Percentiles rank a stretch among this genome's conserved stretches.
Conservation (phyloP, 179 eudicot species). For the Heliamphora pulchella region DNA sequence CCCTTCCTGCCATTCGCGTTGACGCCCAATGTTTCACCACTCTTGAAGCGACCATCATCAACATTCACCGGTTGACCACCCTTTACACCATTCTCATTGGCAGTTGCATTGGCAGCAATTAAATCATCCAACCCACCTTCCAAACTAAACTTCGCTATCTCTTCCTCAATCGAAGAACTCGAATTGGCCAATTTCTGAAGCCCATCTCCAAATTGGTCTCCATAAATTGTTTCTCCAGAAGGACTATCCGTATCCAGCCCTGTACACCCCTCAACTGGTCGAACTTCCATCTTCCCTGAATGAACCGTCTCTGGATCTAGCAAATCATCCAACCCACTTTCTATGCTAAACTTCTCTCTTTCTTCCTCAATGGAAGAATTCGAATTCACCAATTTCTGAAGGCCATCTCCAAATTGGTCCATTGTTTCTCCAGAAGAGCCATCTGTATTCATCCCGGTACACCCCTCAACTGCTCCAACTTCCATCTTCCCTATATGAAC, state of each 20-base stretch:
- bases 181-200: slow-evolving; percentile 24
- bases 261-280: too few relatives aligned
- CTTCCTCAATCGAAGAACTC: slow-evolving; percentile 48
- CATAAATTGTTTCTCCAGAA: too few relatives aligned
- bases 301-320: too few relatives aligned
- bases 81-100: not conserved
- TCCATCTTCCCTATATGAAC: too few relatives aligned
- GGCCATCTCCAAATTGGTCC: too few relatives aligned
- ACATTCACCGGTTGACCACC: not conserved
- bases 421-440: too few relatives aligned
- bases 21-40: slow-evolving; percentile 8
- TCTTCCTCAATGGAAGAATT: not conserved
- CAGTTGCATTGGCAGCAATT: not conserved
- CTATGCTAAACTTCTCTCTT: slow-evolving; percentile 52
- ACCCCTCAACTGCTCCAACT: too few relatives aligned
- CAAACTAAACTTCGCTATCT: slow-evolving; percentile 52
- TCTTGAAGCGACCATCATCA: not conserved
- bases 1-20: slow-evolving; percentile 18
- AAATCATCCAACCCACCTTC: slow-evolving; percentile 18
- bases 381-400: too few relatives aligned
- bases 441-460: too few relatives aligned
- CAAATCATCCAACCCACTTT: slow-evolving; percentile 6
- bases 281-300: too few relatives aligned
- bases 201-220: slow-evolving; percentile 10
- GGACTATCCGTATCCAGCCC: too few relatives aligned